Evolutionary conservation across 129 eudicot species (phyloP).

Genomic region (Scalesia atractyloides): DNA sequence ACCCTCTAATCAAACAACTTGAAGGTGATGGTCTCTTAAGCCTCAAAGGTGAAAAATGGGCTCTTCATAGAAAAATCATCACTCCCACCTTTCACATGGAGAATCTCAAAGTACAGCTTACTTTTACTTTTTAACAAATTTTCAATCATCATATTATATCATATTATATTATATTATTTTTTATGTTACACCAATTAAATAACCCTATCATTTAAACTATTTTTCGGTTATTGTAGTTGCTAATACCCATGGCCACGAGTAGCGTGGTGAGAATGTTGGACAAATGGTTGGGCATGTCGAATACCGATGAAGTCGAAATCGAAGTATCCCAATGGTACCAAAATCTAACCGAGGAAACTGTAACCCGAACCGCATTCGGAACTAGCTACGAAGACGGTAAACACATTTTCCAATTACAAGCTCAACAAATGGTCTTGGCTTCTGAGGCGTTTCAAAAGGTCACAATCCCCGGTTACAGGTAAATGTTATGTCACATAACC

Average conservation of each 20-base stretch:
- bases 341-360: slow-evolving; percentile 70
- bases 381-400: slow-evolving; percentile 81
- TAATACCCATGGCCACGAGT: slow-evolving; percentile 67
- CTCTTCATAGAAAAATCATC: slow-evolving; percentile 90
- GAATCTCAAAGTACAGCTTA: slow-evolving; percentile 76
- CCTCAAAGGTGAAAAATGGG: slow-evolving; percentile 97
- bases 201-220: slow-evolving; percentile 6
- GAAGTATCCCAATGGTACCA: slow-evolving; percentile 84
- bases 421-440: slow-evolving; percentile 79
- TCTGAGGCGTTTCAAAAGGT: slow-evolving; percentile 83
- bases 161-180: not conserved
- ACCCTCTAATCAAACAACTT: slow-evolving; percentile 72
- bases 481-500: not conserved
- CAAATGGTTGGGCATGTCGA: slow-evolving; percentile 61
- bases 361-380: slow-evolving; percentile 74
- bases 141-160: slow-evolving; percentile 15
- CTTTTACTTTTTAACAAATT: slow-evolving; percentile 18
- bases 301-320: slow-evolving; percentile 56
- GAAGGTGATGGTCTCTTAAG: slow-evolving; percentile 94
- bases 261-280: slow-evolving; percentile 70
- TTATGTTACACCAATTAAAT: not conserved
- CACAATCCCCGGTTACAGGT: slow-evolving; percentile 85
- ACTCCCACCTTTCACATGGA: slow-evolving; percentile 94
- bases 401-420: slow-evolving; percentile 69
- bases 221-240: slow-evolving; percentile 42